phyloP scores from a whole-genome alignment of 1,284 basidiomycete species.

The Pseudozyma flocculosa region DNA sequence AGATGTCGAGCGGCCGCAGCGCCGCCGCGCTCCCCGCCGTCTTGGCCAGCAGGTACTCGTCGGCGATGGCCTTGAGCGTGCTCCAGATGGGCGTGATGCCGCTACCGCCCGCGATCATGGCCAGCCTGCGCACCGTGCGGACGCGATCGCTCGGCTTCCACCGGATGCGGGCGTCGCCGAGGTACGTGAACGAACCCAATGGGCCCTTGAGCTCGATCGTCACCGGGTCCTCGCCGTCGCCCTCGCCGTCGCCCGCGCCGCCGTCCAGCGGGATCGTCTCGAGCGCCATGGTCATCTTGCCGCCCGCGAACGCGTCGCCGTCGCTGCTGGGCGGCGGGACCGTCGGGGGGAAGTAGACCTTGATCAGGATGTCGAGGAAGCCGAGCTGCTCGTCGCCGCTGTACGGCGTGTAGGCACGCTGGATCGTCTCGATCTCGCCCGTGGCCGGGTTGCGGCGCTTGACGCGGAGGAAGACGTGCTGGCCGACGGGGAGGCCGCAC shows the following conservation, averaged over 20 bases:
- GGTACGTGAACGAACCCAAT: slow-evolving; percentile 66
- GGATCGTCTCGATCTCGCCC: slow-evolving; percentile 62
- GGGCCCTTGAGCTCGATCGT: slow-evolving; percentile 66
- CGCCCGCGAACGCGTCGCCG: slow-evolving; percentile 58
- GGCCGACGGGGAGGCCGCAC: slow-evolving; percentile 68
- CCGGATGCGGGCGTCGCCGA: slow-evolving; percentile 60
- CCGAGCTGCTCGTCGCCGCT: slow-evolving; percentile 62
- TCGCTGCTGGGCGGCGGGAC: too few species aligned
- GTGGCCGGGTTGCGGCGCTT: slow-evolving; percentile 56
- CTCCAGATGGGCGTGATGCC: slow-evolving; percentile 66
- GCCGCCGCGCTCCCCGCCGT: slow-evolving; percentile 24
- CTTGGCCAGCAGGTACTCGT: slow-evolving; percentile 59
- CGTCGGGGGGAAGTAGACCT: slow-evolving; percentile 64
- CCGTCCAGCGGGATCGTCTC: slow-evolving; percentile 62
- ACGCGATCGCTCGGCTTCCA: slow-evolving; percentile 59
- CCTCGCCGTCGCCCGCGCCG: slow-evolving; percentile 60
- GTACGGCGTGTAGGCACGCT: slow-evolving; percentile 69
- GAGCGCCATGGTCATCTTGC: slow-evolving; percentile 66
- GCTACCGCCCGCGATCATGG: slow-evolving; percentile 67
- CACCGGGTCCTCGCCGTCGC: neutral
- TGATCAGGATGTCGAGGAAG: slow-evolving; percentile 63
- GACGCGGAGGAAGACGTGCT: slow-evolving; percentile 64
- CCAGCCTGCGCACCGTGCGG: slow-evolving; percentile 62
- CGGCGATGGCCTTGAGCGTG: slow-evolving; percentile 60
- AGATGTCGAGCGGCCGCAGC: slow-evolving; percentile 59